phyloP scores from a whole-genome alignment of 805 yeast genomes.

The Saccharomycopsis sp. region DNA sequence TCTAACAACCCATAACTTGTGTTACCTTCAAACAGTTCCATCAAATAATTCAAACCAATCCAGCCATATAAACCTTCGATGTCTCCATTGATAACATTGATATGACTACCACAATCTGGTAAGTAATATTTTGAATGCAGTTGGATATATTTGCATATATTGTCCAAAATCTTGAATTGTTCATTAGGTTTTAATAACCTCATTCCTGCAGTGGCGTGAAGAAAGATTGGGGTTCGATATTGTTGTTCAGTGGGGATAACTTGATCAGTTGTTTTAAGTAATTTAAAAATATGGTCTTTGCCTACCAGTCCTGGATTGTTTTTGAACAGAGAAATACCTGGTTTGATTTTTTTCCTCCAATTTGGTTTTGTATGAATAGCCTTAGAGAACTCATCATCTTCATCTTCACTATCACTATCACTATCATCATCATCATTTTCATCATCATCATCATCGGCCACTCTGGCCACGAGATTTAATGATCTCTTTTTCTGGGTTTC shows the following conservation, averaged over 20 bases:
- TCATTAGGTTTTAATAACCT: constrained; percentile 43
- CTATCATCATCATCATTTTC: constrained; percentile 17
- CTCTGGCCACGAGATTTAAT: constrained; percentile 7
- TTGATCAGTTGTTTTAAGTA: constrained; percentile 38
- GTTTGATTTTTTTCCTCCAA: constrained; percentile 44
- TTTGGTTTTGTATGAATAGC: constrained; percentile 25
- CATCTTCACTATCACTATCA: constrained; percentile 4
- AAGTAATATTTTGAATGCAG: constrained; percentile 39
- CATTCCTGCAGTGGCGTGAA: constrained; percentile 67
- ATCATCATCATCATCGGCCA: constrained; percentile 16
- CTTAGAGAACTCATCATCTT: constrained; percentile 8
- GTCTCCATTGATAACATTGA: constrained; percentile 53
- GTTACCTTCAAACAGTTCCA: constrained; percentile 30
- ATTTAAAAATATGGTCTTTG: constrained; percentile 36
- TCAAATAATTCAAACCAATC: constrained; percentile 49
- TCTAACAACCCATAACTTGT: constrained; percentile 47
- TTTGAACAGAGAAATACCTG: constrained; percentile 47
- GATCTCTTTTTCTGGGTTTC: constrained; percentile 14
- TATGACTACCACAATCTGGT: constrained; percentile 52
- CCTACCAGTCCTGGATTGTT: constrained; percentile 41
- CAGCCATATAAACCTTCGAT: constrained; percentile 59
- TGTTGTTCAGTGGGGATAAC: constrained; percentile 54
- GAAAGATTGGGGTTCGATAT: constrained; percentile 51
- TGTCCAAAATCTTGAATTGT: constrained; percentile 34
- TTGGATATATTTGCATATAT: constrained; percentile 40